Evolutionary conservation across 179 eudicot genomes (phyloP).

Genomic region (Beta macrorhiza): DNA sequence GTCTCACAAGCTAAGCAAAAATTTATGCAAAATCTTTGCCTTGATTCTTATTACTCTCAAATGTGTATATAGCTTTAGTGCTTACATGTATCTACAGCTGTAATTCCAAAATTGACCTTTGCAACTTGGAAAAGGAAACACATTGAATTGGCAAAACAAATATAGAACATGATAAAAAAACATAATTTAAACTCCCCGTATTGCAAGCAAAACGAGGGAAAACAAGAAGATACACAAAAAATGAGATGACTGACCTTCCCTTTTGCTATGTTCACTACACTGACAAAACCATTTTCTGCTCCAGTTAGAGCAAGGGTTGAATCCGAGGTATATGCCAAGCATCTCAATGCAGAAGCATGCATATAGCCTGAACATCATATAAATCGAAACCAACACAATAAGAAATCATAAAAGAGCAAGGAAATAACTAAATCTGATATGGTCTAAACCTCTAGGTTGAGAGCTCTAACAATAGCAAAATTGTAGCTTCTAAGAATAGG

Average conservation of each 20-base stretch:
- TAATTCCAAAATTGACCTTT: no score
- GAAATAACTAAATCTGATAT: no score
- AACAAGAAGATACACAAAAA: background rate
- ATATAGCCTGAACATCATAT: background rate
- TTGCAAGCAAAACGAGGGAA: background rate
- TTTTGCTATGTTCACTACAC: background rate
- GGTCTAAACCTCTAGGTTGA: no score
- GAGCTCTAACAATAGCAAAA: no score
- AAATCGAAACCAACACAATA: background rate
- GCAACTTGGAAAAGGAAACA: no score
- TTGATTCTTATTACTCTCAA: no score
- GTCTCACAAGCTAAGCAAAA: no score
- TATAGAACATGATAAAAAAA: no score
- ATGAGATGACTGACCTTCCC: background rate
- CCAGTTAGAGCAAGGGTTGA: conserved; percentile 8
- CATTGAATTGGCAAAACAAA: background rate
- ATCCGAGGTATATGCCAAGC: conserved; percentile 12
- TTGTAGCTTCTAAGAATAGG: no score
- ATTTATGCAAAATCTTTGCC: no score
- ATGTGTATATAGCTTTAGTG: no score
- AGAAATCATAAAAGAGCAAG: background rate
- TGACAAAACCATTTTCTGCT: background rate
- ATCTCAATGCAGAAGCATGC: background rate
- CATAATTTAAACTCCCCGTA: background rate
- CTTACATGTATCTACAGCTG: no score